Percentiles rank a stretch among this genome's conserved stretches.
Evolutionary conservation across 2,329 filamentous ascomycete species (phyloP).

Genomic region (Aspergillus fijiensis): DNA sequence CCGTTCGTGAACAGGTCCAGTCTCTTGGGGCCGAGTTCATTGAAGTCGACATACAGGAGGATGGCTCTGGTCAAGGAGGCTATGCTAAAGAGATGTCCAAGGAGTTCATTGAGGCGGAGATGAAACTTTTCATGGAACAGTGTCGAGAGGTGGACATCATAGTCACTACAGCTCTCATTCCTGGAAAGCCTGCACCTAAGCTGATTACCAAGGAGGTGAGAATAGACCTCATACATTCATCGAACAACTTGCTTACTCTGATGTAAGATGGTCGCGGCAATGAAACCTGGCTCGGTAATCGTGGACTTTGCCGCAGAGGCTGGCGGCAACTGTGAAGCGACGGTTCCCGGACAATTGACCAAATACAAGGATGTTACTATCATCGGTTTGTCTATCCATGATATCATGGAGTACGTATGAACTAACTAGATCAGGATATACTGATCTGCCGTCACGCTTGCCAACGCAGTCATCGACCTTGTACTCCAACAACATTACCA

Average conservation of each 20-base stretch:
- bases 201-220: conserved; percentile 70
- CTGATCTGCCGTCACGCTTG: conserved; percentile 80
- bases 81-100: conserved; percentile 95
- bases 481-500: conserved; percentile 92
- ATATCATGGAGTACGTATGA: background rate
- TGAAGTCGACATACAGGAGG: conserved; percentile 80
- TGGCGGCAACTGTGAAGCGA: conserved; percentile 84
- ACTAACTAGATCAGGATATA: conserved; percentile 60
- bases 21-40: conserved; percentile 88
- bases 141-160: conserved; percentile 87
- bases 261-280: conserved; percentile 69
- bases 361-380: conserved; percentile 77
- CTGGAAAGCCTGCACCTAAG: conserved; percentile 77
- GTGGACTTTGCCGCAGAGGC: conserved; percentile 86
- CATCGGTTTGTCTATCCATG: conserved; percentile 59
- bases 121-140: conserved; percentile 88
- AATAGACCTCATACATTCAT: background rate
- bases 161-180: conserved; percentile 88
- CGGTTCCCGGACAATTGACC: conserved; percentile 68
- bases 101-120: conserved; percentile 88
- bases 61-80: conserved; percentile 78
- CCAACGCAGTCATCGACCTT: conserved; percentile 86
- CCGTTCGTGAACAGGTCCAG: conserved; percentile 83
- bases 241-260: conserved; percentile 5
- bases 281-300: conserved; percentile 87